phyloP scores from a whole-genome alignment of 2,329 filamentous ascomycete genomes.

The Nothophaeocryptopus gaeumannii region DNA sequence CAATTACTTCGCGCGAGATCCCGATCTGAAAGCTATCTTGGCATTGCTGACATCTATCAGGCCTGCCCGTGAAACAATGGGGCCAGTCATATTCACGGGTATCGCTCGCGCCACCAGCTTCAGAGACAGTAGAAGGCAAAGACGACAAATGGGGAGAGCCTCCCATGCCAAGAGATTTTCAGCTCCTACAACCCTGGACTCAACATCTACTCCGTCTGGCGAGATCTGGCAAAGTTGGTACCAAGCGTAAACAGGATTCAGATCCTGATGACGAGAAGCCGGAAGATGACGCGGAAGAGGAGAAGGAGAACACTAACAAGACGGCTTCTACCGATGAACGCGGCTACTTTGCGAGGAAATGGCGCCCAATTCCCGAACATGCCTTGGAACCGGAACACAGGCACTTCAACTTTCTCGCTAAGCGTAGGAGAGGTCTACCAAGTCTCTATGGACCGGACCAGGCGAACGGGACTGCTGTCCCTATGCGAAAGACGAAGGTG shows the following conservation, averaged over 20 bases:
- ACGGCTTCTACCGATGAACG: conserved; percentile 31
- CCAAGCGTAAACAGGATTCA: conserved; percentile 62
- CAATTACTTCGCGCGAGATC: too few relatives aligned
- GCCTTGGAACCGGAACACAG: conserved; percentile 59
- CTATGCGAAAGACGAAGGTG: conserved; percentile 77
- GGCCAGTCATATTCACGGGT: conserved; percentile 51
- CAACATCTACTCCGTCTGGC: conserved; percentile 80
- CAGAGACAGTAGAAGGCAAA: conserved; percentile 23
- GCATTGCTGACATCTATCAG: too few relatives aligned
- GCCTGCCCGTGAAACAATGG: conserved; percentile 89
- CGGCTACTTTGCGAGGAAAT: conserved; percentile 58
- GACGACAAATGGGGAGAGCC: conserved; percentile 75
- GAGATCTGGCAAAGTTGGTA: conserved; percentile 59
- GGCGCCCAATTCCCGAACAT: conserved; percentile 56
- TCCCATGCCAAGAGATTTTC: conserved; percentile 83
- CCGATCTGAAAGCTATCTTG: too few relatives aligned
- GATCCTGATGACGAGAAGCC: conserved; percentile 57
- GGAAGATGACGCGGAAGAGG: conserved; percentile 38
- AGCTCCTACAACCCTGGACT: conserved; percentile 72
- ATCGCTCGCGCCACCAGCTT: conserved; percentile 32
- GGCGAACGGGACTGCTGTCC: conserved; percentile 24
- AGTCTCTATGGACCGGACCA: conserved; percentile 46
- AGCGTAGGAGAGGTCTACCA: conserved; percentile 58
- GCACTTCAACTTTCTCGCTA: conserved; percentile 54
- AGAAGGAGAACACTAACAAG: conserved; percentile 44